These are phyloP conservation scores for Monosporozyma aquatica DNA, from an alignment of 805 yeast species.

Conservation along the genomic window DNA sequence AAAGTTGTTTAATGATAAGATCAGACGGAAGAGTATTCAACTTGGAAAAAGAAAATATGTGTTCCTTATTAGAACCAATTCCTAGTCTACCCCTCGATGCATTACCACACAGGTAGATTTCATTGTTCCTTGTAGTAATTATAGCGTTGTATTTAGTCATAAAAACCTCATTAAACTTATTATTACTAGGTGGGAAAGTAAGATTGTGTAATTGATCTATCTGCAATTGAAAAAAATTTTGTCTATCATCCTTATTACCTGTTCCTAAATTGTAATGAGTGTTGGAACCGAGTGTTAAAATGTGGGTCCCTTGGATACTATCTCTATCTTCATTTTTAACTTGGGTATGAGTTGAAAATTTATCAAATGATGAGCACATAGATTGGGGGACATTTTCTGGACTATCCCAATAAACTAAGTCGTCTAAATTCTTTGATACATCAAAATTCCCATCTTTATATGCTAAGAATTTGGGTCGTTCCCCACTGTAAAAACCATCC, in stretches of 20 bases:
- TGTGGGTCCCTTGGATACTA: constrained; percentile 35
- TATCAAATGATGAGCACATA: neutral
- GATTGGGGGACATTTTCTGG: neutral
- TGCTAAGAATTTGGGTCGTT: neutral
- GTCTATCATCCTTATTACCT: constrained; percentile 50
- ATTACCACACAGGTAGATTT: constrained; percentile 54
- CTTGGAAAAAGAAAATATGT: constrained; percentile 37
- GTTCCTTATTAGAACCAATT: constrained; percentile 33
- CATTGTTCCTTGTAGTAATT: constrained; percentile 44
- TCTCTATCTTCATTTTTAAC: no score
- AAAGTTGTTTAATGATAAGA: constrained; percentile 32
- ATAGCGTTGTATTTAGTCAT: constrained; percentile 62
- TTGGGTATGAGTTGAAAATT: constrained; percentile 8
- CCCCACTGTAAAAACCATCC: neutral
- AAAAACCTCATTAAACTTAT: constrained; percentile 37
- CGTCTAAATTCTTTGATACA: neutral
- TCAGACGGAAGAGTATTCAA: constrained; percentile 22
- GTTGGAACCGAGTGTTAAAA: constrained; percentile 57
- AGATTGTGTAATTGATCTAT: constrained; percentile 22
- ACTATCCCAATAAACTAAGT: neutral
- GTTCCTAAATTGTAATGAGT: constrained; percentile 55
- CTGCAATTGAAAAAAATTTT: constrained; percentile 35
- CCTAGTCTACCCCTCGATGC: constrained; percentile 70
- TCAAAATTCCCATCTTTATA: neutral
- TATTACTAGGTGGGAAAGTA: constrained; percentile 2